Base-by-base conservation (phyloP, 2,329 filamentous ascomycete species). In the Penicillium sp. region DNA sequence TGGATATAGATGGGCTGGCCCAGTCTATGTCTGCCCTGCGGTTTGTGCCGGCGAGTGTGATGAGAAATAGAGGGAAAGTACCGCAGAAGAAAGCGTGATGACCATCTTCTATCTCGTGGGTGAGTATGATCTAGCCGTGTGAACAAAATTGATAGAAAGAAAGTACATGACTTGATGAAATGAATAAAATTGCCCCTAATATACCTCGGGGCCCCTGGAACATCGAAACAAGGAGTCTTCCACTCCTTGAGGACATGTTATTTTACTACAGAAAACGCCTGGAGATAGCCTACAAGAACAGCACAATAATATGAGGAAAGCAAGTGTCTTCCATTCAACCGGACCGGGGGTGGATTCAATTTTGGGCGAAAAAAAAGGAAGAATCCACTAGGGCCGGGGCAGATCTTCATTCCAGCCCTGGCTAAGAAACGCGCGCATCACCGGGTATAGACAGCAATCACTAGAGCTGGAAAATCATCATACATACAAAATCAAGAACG, bases 21-120 rank as follows among this genome's bases (percentile, higher is more conserved):
- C 70, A 67, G 49, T 79, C 78, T 18, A 76, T 81, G 77, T 77
- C 78, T 40, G 76, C 77, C 4, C 63, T 81, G 41, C 73, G 69
- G 22, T 81, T 81, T 67, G 75, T 81, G 50, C 78, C 78, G 18
- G 61, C 69, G 4, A 80, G 78, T 60, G 77, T 81, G 33, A 67
- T 66, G 40, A 71, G 65, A 53, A 73, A 69, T 47, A 65, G 70
- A 24, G 60, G 62, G 10, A 72, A 60, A 56, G 56, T 24, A n/a
- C 35, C 60, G 51, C 58, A 58, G 19, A 63, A 55, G 22, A 60
- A 57, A 27, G 11, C 57, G 22, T 70, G 40, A 65, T 41, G 33
- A 27, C 24, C 24, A 27, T 27, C 24, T 27, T 27, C 6, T 27
- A 27, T 27, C 6, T 24, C 22, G 22, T n/a, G n/a, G n/a, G n/a